phyloP scores from a whole-genome alignment of 2,329 filamentous ascomycete genomes.

The Xylariaceae sp. region DNA sequence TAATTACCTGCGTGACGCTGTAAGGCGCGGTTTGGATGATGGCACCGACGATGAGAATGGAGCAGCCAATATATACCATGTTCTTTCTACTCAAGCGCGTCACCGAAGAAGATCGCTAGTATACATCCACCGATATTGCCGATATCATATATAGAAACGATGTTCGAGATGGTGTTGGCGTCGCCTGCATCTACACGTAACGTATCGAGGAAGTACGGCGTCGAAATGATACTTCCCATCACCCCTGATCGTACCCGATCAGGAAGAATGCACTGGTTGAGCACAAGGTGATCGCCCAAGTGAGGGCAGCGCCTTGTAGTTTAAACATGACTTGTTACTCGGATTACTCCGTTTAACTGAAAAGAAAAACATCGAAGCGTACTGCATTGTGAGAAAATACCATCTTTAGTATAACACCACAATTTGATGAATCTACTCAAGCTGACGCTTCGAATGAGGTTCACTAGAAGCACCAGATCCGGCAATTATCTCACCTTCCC shows the following conservation, averaged over 20 bases:
- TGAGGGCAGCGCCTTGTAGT: not conserved
- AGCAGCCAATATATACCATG: not conserved
- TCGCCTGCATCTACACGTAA: not conserved
- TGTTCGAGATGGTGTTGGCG: constrained; percentile 2
- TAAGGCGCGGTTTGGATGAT: not conserved
- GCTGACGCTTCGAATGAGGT: too few species aligned
- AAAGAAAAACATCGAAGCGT: too few species aligned
- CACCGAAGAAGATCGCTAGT: not conserved
- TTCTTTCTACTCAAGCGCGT: not conserved
- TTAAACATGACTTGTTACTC: not conserved
- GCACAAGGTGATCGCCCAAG: constrained; percentile 3
- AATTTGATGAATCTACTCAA: too few species aligned
- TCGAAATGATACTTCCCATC: constrained; percentile 5
- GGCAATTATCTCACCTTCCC: too few species aligned
- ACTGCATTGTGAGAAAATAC: too few species aligned
- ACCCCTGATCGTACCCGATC: constrained; percentile 5
- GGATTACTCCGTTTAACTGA: too few species aligned
- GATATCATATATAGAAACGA: not conserved
- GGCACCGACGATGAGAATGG: not conserved
- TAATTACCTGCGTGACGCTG: not conserved
- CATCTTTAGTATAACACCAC: too few species aligned
- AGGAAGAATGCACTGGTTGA: constrained; percentile 7
- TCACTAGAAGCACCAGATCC: too few species aligned
- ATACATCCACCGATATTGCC: constrained; percentile 6
- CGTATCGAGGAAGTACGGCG: constrained; percentile 1